Evolutionary conservation across 2,329 filamentous ascomycete genomes (phyloP), one percentile per base, ranked within the genome.

Genomic region (Alternaria atra): DNA sequence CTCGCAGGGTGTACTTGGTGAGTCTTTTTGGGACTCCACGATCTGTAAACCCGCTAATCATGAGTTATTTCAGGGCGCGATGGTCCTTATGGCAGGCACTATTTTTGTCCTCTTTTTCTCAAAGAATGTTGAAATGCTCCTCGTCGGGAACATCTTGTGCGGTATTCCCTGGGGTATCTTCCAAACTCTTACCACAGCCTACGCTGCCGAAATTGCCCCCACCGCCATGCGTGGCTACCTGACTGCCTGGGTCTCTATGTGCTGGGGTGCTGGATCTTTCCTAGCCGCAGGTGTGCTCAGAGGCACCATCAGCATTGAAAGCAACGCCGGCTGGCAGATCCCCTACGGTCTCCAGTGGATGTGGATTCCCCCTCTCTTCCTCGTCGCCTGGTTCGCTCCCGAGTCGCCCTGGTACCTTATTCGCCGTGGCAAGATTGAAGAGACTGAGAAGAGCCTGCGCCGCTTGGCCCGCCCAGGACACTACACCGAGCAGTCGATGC

Each of bases 191-290:
- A 78, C 81, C 5, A 80, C 87, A 60, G 88, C 89, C 1, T 92
- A 92, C 71, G 89, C 89, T 35, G 87, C 88, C 54, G 90, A 79
- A 15, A 53, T 39, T 73, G 76, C 27, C 71, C 79, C 59, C 74
- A 77, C 39, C 75, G 80, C 67, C 32, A 84, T 91, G 55, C 86
- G 90, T 61, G 52, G 52, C 39, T 54, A 53, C 52, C 30, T 44
- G 30, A 44, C 72, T 2, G 90, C 88, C 6, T 91, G 90, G 63
- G 86, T 91, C 76, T 90, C 90, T 78, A 87, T 89, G 69, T 91
- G 89, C 81, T 91, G 89, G 89, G 89, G 87, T 17, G 80, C 91
- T 39, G 90, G 90, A 13, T 89, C 91, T 75, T 82, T 89, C 62
- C 87, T 91, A 50, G 88, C 86, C 29, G 88, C 90, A 56, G 89